Evolutionary conservation across 2,329 filamentous ascomycete genomes (phyloP).

Genomic region (Ramularia endophylla): DNA sequence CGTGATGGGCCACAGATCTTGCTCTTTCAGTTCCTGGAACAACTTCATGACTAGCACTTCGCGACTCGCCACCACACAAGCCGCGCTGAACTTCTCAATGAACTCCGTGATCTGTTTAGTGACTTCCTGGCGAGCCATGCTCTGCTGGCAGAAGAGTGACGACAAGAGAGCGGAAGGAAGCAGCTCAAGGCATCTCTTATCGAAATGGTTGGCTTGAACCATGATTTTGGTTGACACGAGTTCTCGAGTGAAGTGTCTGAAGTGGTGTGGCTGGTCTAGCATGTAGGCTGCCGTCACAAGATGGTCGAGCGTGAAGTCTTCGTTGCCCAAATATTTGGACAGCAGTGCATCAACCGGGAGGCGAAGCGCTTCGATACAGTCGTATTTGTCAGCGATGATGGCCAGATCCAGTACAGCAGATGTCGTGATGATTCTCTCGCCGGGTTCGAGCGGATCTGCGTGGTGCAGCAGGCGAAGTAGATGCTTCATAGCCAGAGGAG

Average conservation of each 20-base stretch:
- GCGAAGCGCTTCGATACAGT: slow-evolving; percentile 5
- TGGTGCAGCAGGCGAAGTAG: slow-evolving; percentile 12
- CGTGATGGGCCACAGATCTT: not conserved
- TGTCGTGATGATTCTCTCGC: too few species aligned
- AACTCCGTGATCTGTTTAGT: not conserved
- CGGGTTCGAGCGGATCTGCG: not conserved
- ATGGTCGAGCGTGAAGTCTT: not conserved
- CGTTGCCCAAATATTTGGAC: not conserved
- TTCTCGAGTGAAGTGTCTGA: slow-evolving; percentile 8
- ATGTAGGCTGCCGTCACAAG: slow-evolving; percentile 8
- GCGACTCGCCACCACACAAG: not conserved
- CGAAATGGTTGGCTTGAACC: not conserved
- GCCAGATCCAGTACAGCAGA: slow-evolving; percentile 4
- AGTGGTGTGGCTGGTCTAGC: slow-evolving; percentile 9
- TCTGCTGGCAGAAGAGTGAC: slow-evolving; percentile 2
- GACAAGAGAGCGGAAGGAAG: slow-evolving; percentile 2
- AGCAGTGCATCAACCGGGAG: slow-evolving; percentile 2
- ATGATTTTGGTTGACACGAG: slow-evolving; percentile 2
- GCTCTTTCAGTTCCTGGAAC: not conserved
- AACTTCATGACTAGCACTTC: not conserved
- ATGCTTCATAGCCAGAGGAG: slow-evolving; percentile 4
- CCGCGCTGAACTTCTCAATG: not conserved
- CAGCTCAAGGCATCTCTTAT: not conserved
- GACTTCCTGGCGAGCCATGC: not conserved
- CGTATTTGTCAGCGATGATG: slow-evolving; percentile 14